Percentiles rank a stretch among this genome's conserved stretches.
phyloP scores from a whole-genome alignment of 768 basidiomycete genomes.

The Rhodosporidiobolus sp. region DNA sequence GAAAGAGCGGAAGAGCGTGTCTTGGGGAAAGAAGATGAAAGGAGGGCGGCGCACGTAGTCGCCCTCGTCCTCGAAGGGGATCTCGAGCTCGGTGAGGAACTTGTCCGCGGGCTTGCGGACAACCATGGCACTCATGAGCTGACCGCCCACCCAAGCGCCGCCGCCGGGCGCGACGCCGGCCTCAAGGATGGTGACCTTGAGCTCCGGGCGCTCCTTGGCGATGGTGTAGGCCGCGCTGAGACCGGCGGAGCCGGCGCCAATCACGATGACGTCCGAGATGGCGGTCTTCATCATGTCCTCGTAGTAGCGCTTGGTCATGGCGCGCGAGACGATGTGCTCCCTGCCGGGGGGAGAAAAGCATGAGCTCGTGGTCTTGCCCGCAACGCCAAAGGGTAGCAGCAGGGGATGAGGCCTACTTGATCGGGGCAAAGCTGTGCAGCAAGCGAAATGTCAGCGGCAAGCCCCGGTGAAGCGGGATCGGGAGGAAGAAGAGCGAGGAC shows the following conservation, averaged over 20 bases:
- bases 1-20: too few relatives aligned
- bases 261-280: conserved; percentile 71
- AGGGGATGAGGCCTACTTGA: conserved; percentile 51
- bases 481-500: not conserved
- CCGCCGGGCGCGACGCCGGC: conserved; percentile 76
- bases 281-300: conserved; percentile 68
- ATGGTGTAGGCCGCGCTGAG: conserved; percentile 72
- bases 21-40: not conserved
- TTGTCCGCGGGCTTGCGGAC: conserved; percentile 72
- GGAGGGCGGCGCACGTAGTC: conserved; percentile 56
- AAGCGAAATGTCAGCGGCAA: not conserved
- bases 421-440: conserved; percentile 59
- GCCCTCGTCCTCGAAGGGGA: conserved; percentile 75
- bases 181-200: conserved; percentile 66
- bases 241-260: conserved; percentile 67
- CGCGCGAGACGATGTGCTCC: conserved; percentile 70
- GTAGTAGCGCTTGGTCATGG: conserved; percentile 78
- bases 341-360: not conserved
- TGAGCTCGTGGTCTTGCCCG: not conserved
- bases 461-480: not conserved
- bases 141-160: conserved; percentile 44
- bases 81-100: conserved; percentile 66
- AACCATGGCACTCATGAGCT: conserved; percentile 76
- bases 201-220: conserved; percentile 64
- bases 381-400: not conserved